phyloP scores from a whole-genome alignment of 2,329 filamentous ascomycete species.

The Penicillium sp. region DNA sequence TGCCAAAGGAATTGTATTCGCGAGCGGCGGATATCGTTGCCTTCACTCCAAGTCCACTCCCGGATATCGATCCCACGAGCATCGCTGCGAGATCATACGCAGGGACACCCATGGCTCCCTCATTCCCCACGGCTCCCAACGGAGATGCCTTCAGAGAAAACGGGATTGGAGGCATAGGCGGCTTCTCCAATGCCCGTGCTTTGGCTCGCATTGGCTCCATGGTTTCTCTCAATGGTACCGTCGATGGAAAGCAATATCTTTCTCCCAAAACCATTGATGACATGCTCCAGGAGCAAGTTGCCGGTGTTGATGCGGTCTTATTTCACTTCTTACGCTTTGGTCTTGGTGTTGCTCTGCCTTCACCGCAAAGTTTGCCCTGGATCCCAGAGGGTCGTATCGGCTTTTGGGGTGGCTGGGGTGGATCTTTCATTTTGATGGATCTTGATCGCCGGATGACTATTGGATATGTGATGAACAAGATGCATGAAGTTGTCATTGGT shows the following conservation, averaged over 20 bases:
- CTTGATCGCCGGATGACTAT: constrained; percentile 51
- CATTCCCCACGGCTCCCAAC: constrained; percentile 27
- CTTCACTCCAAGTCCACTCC: constrained; percentile 31
- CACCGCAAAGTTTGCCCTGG: constrained; percentile 35
- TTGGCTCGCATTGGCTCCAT: constrained; percentile 52
- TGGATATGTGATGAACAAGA: constrained; percentile 56
- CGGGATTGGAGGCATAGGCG: constrained; percentile 54
- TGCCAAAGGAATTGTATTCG: constrained; percentile 49
- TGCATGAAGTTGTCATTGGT: constrained; percentile 42
- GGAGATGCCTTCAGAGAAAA: constrained; percentile 46
- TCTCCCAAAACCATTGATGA: constrained; percentile 51
- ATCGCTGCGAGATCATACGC: constrained; percentile 40
- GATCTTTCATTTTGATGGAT: constrained; percentile 54
- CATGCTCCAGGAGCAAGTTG: constrained; percentile 54
- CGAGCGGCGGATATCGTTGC: constrained; percentile 49
- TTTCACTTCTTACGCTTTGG: constrained; percentile 48
- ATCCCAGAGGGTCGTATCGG: constrained; percentile 43
- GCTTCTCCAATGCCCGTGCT: constrained; percentile 54
- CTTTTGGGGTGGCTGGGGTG: constrained; percentile 57
- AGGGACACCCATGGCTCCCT: constrained; percentile 31
- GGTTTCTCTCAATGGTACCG: constrained; percentile 42
- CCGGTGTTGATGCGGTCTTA: constrained; percentile 51
- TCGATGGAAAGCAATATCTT: constrained; percentile 47
- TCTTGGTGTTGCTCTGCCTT: constrained; percentile 49
- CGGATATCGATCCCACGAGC: constrained; percentile 30